Conservation (phyloP, 208 protist genomes). For the Wallacemonas rigidus region DNA sequence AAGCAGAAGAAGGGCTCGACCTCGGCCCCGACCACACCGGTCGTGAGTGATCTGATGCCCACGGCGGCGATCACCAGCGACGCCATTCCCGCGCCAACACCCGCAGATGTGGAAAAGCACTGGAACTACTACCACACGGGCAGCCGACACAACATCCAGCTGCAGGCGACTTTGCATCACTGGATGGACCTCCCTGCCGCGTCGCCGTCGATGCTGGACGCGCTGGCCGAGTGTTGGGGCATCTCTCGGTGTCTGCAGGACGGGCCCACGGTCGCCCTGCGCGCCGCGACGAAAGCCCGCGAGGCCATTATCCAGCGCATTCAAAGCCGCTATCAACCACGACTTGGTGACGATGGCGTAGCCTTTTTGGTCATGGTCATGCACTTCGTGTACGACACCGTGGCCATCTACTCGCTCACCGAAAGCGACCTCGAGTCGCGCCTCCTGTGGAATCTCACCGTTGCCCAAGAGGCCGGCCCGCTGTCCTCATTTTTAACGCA, state of each 20-base stretch:
- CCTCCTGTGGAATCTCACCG: constrained; percentile 66
- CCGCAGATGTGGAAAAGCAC: constrained; percentile 41
- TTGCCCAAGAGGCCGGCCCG: constrained; percentile 58
- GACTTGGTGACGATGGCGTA: constrained; percentile 40
- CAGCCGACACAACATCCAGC: constrained; percentile 63
- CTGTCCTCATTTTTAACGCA: constrained; percentile 58
- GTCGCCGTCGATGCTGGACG: constrained; percentile 52
- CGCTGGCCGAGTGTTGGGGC: constrained; percentile 64
- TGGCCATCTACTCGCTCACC: constrained; percentile 65
- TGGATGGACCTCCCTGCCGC: constrained; percentile 32
- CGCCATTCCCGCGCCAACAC: constrained; percentile 25
- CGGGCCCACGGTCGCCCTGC: constrained; percentile 37
- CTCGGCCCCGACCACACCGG: not conserved
- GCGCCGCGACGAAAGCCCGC: constrained; percentile 28
- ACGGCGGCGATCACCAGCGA: constrained; percentile 20
- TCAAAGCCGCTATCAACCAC: constrained; percentile 57
- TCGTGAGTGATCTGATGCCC: constrained; percentile 17
- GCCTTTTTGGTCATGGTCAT: constrained; percentile 67
- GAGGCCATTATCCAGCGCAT: constrained; percentile 52
- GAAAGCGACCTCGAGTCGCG: constrained; percentile 63
- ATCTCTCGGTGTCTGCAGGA: constrained; percentile 44
- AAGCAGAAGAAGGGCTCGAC: constrained; percentile 2
- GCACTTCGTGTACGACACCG: constrained; percentile 81
- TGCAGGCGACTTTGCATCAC: constrained; percentile 80
- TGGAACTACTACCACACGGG: constrained; percentile 63